Percentiles rank a stretch among this genome's conserved stretches.
These are phyloP conservation scores for Leccinum pachyderme DNA, from an alignment of 1,284 basidiomycete species.

Conservation along the genomic window DNA sequence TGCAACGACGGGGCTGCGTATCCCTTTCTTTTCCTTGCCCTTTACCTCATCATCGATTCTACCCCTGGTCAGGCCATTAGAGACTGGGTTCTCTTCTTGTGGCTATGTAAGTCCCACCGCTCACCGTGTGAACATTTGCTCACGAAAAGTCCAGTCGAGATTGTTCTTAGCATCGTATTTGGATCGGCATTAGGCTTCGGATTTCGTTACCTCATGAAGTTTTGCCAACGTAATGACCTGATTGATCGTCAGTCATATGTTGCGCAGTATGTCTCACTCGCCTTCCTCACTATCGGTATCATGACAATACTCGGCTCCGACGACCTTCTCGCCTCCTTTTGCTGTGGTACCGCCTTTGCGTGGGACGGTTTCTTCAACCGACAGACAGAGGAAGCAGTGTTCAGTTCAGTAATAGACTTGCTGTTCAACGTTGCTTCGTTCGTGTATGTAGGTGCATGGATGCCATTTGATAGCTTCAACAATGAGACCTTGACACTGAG, in stretches of 20 bases:
- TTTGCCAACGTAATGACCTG: constrained; percentile 84
- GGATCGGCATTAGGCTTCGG: constrained; percentile 78
- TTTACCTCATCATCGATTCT: constrained; percentile 81
- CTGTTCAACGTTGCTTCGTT: constrained; percentile 90
- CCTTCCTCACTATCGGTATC: constrained; percentile 80
- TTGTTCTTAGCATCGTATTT: constrained; percentile 77
- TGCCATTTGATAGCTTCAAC: constrained; percentile 81
- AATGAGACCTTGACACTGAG: constrained; percentile 65
- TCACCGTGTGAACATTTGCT: constrained; percentile 3
- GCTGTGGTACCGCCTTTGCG: constrained; percentile 94
- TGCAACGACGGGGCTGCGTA: constrained; percentile 96
- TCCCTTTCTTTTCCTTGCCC: constrained; percentile 91
- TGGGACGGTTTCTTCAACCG: constrained; percentile 99
- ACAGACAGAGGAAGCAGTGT: constrained; percentile 93
- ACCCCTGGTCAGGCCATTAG: constrained; percentile 63
- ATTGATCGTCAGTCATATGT: constrained; percentile 95
- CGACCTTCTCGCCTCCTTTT: constrained; percentile 92
- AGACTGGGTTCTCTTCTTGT: constrained; percentile 83
- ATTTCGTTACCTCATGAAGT: constrained; percentile 94
- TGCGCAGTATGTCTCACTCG: constrained; percentile 76
- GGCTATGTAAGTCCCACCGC: constrained; percentile 64
- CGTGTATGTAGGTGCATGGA: constrained; percentile 92
- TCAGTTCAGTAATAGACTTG: constrained; percentile 93
- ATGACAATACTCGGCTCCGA: constrained; percentile 89
- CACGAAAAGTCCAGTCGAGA: constrained; percentile 59